A percentile compares a stretch with the other conserved stretches of the same genome.
Evolutionary conservation across 805 yeast genomes (phyloP).

Genomic region (Candida glaebosa): DNA sequence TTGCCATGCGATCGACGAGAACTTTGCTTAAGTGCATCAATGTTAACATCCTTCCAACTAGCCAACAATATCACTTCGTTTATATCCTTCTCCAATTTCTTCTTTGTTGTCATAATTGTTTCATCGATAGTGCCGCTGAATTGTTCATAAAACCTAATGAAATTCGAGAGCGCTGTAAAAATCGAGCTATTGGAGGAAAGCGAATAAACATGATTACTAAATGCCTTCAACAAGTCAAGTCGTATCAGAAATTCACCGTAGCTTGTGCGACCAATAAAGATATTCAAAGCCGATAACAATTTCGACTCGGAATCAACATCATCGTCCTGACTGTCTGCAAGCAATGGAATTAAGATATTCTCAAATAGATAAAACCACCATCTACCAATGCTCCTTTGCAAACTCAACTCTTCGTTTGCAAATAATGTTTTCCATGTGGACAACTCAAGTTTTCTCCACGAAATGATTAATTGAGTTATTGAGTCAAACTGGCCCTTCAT

Average conservation of each 20-base stretch:
- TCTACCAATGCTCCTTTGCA: constrained; percentile 54
- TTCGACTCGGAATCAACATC: constrained; percentile 9
- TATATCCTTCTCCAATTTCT: constrained; percentile 69
- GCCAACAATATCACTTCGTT: constrained; percentile 84
- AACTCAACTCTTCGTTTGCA: constrained; percentile 52
- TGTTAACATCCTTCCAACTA: constrained; percentile 95
- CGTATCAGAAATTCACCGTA: constrained; percentile 71
- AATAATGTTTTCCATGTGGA: constrained; percentile 81
- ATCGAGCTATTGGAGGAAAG: constrained; percentile 23
- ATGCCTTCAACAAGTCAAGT: constrained; percentile 59
- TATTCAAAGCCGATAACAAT: constrained; percentile 56
- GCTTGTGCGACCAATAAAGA: constrained; percentile 72
- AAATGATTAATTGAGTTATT: constrained; percentile 66
- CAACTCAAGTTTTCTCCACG: constrained; percentile 89
- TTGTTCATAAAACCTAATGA: constrained; percentile 63
- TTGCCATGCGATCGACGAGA: constrained; percentile 84
- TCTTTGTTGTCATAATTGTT: constrained; percentile 43
- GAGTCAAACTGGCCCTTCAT: constrained; percentile 52
- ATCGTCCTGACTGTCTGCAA: constrained; percentile 30
- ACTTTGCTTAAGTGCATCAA: constrained; percentile 90
- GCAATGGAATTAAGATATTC: constrained; percentile 55
- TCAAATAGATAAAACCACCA: constrained; percentile 96
- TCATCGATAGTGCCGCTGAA: constrained; percentile 51
- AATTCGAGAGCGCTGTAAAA: constrained; percentile 48
- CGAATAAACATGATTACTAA: constrained; percentile 48